Base-by-base conservation (phyloP, 192 early-diverging fungal genomes). In the Lobosporangium transversale region DNA sequence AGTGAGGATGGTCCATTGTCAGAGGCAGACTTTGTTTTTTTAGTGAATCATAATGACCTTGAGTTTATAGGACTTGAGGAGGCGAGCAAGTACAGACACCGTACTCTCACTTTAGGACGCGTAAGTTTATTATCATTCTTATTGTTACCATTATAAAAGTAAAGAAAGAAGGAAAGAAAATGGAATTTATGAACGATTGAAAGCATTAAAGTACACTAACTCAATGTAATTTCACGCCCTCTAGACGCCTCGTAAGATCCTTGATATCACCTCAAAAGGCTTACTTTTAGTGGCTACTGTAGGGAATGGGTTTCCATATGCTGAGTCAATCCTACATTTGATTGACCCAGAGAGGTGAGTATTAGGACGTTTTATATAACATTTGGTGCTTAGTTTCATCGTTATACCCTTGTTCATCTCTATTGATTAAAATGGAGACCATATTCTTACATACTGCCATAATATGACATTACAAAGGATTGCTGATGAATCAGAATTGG, bases 221-320 rank as follows among this genome's bases (percentile, higher is more conserved):
- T n/a, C n/a, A n/a, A n/a, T n/a, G n/a, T n/a, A n/a, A n/a, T n/a
- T n/a, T n/a, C n/a, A n/a, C n/a, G n/a, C n/a, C n/a, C n/a, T n/a
- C 2, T 43, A 75, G 71, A 75, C 71, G 11, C 71, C 71, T 29
- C 40, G 71, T 24, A 66, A 61, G 29, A 66, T 75, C 11, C 63
- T 75, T 27, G 62, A 75, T 26, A 56, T 75, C 4, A 43, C 71
- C 0, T 75, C 71, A 6, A 56, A 75, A 26, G 43, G 44, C 8
- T 23, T 75, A 4, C 12, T 75, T 26, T 17, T 75, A 6, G 52
- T 61, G 1, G 71, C 71, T 8, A 58, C 53, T 33, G 63, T 75
- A 2, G 57, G 53, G 1, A 58, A 66, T 10, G 63, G 58, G 2
- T 75, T 75, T 6, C 71, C 71, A 2, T 75, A 64, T 48, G 62